phyloP scores from a whole-genome alignment of 2,329 filamentous ascomycete genomes.

The Helminthosporium solani region DNA sequence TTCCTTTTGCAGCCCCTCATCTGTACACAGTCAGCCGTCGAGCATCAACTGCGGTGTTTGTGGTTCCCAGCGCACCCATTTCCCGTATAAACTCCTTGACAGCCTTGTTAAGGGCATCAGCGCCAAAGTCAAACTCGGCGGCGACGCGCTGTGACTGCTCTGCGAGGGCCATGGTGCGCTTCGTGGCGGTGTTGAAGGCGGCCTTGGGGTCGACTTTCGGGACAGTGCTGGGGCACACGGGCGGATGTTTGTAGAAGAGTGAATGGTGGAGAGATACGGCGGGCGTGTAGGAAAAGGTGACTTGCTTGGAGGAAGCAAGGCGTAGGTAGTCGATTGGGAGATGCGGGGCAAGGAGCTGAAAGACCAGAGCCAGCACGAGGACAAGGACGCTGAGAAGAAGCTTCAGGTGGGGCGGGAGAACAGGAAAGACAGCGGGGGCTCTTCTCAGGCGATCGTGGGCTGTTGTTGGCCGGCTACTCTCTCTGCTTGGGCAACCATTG shows the following conservation, averaged over 20 bases:
- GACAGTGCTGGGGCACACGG: conserved; percentile 31
- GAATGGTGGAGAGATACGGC: conserved; percentile 26
- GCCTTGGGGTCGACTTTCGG: conserved; percentile 30
- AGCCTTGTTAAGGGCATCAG: conserved; percentile 74
- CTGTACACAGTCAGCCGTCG: conserved; percentile 49
- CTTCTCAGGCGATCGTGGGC: conserved; percentile 5
- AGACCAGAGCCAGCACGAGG: conserved; percentile 36
- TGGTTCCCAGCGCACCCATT: conserved; percentile 60
- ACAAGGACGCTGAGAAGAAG: conserved; percentile 28
- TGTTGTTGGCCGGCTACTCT: too few relatives aligned
- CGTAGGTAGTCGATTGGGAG: conserved; percentile 33
- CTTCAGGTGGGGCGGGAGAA: conserved; percentile 23
- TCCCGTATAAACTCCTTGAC: conserved; percentile 84
- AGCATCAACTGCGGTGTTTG: conserved; percentile 1
- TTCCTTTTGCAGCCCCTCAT: conserved; percentile 77
- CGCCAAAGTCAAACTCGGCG: conserved; percentile 79
- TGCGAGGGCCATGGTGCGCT: conserved; percentile 54
- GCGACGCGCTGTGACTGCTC: conserved; percentile 78
- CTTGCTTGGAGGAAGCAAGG: conserved; percentile 22
- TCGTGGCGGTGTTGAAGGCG: conserved; percentile 38
- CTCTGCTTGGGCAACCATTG: conserved; percentile 12
- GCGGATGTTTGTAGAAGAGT: conserved; percentile 25
- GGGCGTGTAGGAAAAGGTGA: conserved; percentile 17
- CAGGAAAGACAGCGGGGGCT: too few relatives aligned
- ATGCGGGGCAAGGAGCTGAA: conserved; percentile 39